These are phyloP conservation scores for Trichoderma harzianum DNA, from an alignment of 2,329 filamentous ascomycete species.

Conservation along the genomic window DNA sequence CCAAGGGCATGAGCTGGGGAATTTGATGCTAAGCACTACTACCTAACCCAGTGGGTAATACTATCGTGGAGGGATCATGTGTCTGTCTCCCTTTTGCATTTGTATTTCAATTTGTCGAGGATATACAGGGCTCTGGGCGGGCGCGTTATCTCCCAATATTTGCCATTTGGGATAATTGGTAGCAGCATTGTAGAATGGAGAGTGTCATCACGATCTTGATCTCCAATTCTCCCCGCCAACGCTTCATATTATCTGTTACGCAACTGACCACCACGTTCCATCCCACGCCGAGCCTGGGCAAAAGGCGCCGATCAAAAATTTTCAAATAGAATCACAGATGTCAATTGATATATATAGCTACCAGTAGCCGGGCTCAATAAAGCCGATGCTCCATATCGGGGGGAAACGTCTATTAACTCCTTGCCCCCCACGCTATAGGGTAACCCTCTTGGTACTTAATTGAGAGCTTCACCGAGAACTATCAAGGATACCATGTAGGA, in stretches of 20 bases:
- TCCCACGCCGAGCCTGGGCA: neutral
- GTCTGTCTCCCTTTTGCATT: neutral
- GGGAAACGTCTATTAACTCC: neutral
- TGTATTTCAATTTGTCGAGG: neutral
- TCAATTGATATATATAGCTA: neutral
- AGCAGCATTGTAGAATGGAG: neutral
- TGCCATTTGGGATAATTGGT: neutral
- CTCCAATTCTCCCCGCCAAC: neutral
- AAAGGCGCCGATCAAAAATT: neutral
- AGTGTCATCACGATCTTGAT: neutral
- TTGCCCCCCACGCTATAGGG: neutral
- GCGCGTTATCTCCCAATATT: neutral
- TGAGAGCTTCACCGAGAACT: neutral
- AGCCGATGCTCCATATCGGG: neutral
- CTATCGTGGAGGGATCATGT: neutral
- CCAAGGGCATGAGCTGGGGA: neutral
- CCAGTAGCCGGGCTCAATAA: neutral
- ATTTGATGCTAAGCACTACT: neutral
- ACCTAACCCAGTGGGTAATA: neutral
- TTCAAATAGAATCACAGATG: neutral
- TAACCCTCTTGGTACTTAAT: neutral
- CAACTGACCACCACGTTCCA: neutral
- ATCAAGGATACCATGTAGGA: neutral
- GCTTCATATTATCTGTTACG: neutral
- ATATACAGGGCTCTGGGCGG: neutral